Conservation (phyloP, 139 green algal species). For the Chlorella sp. region DNA sequence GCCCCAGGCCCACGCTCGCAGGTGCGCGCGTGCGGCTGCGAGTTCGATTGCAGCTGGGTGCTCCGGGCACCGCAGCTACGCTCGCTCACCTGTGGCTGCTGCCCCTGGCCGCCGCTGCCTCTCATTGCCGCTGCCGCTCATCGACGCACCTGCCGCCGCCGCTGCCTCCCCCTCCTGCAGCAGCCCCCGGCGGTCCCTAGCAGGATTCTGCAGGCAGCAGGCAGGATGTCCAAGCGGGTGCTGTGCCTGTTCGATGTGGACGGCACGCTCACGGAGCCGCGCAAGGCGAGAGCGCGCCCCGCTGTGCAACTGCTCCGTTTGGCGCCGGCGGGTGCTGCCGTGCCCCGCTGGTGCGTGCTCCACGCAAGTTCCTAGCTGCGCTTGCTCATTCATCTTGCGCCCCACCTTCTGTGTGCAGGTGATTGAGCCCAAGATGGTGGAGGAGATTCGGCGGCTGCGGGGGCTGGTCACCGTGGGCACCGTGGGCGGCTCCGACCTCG, state of each 20-base stretch:
- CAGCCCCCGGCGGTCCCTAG: background rate
- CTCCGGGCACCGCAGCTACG: too few species aligned
- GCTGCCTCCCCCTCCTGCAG: background rate
- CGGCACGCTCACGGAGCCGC: conserved; percentile 91
- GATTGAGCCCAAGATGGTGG: conserved; percentile 71
- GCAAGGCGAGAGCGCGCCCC: conserved; percentile 72
- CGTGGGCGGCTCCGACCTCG: conserved; percentile 96
- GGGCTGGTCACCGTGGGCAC: conserved; percentile 94
- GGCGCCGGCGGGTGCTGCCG: too few species aligned
- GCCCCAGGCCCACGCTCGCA: too few species aligned
- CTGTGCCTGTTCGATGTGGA: conserved; percentile 98
- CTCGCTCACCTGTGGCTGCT: background rate
- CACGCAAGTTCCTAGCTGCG: too few species aligned
- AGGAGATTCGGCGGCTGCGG: conserved; percentile 87
- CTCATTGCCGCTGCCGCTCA: background rate
- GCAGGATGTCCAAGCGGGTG: conserved; percentile 44
- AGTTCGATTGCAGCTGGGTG: too few species aligned
- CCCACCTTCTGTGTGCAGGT: conserved; percentile 46
- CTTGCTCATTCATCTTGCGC: too few species aligned
- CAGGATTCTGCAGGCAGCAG: background rate
- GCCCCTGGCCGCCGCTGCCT: background rate
- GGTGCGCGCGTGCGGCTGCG: too few species aligned
- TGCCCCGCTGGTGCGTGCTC: too few species aligned
- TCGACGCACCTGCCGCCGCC: background rate
- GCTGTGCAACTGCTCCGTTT: too few species aligned